Evolutionary conservation across 2,329 filamentous ascomycete genomes (phyloP).

Genomic region (Elsinoe ampelina): DNA sequence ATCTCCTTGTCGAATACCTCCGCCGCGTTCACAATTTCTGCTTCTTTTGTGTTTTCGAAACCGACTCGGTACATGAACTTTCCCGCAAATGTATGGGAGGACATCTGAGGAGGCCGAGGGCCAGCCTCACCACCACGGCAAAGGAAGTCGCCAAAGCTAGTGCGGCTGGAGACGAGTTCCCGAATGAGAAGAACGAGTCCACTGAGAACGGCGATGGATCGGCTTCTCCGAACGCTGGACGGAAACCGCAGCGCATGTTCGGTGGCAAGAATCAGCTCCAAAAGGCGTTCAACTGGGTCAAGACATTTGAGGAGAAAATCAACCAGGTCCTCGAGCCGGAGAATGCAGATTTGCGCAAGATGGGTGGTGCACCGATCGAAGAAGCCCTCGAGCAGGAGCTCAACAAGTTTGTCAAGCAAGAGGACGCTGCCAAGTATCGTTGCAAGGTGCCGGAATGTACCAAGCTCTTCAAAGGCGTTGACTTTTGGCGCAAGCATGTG

Average conservation of each 20-base stretch:
- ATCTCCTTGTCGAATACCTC: constrained; percentile 91
- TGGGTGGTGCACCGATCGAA: constrained; percentile 78
- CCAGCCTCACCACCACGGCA: constrained; percentile 71
- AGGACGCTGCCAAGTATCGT: constrained; percentile 92
- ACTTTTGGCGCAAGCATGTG: constrained; percentile 96
- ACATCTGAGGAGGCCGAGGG: constrained; percentile 84
- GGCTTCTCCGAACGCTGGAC: constrained; percentile 58
- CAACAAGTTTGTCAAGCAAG: constrained; percentile 82
- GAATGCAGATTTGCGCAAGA: constrained; percentile 74
- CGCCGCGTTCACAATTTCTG: constrained; percentile 97
- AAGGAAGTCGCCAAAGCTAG: constrained; percentile 81
- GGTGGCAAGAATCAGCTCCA: constrained; percentile 63
- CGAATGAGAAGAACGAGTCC: constrained; percentile 42
- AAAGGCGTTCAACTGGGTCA: constrained; percentile 96
- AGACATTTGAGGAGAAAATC: constrained; percentile 95
- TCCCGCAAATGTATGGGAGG: constrained; percentile 93
- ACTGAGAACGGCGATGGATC: constrained; percentile 45
- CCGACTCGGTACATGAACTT: constrained; percentile 91
- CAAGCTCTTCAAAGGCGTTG: constrained; percentile 93
- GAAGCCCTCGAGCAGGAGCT: constrained; percentile 83
- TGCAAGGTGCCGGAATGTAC: constrained; percentile 95
- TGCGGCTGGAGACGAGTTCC: constrained; percentile 72
- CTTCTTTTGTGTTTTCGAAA: constrained; percentile 99
- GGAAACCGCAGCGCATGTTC: constrained; percentile 54
- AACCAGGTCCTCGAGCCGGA: constrained; percentile 87